Evolutionary conservation across 225 moss, liverwort and hornwort species (phyloP), one percentile per base, ranked within the genome.

Genomic region (Straminergon stramineum): DNA sequence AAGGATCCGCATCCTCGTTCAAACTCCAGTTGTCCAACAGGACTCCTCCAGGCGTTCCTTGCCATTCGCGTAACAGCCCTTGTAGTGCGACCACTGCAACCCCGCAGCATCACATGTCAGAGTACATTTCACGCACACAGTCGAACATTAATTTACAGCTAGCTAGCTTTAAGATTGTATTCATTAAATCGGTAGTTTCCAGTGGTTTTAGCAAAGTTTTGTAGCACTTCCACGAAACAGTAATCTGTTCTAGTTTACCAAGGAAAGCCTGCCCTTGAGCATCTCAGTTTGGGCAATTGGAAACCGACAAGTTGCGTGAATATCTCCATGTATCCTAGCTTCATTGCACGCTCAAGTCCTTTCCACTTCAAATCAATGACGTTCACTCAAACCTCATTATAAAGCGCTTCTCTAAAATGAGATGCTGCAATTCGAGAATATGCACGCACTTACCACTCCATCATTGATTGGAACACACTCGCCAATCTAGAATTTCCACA

Each of bases 1-100:
- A 91, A 90, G 93, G 93, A 88, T 93, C 89, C 81, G 82, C 92
- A 87, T 82, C 88, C 39, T 73, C 88, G 57, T 88, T 75, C 90
- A 90, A 88, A 80, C 91, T 91, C 93, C 93, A 93, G 67, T 84
- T 85, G 61, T 79, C 82, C 76, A 91, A 51, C 17, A 37, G 23
- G 70, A 28, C 79, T 18, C 75, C 62, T 10, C 60, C 62, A 37
- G 87, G 34, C 20, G 84, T 51, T 62, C 62, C 89, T 86, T 83
- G 89, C 87, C 89, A 93, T 76, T 87, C 51, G 12, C 89, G 87
- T 22, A 89, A 70, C 65, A 90, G 43, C 90, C 45, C 88, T 83
- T 88, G 90, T 5, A 91, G 83, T n/a, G 91, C 90, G 66, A 71
- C 88, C 82, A 91, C 90, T 90, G 88, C 71, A 79, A 82, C 15